phyloP scores from a whole-genome alignment of 371 early-diverging fungal genomes.

The Scutellospora calospora region DNA sequence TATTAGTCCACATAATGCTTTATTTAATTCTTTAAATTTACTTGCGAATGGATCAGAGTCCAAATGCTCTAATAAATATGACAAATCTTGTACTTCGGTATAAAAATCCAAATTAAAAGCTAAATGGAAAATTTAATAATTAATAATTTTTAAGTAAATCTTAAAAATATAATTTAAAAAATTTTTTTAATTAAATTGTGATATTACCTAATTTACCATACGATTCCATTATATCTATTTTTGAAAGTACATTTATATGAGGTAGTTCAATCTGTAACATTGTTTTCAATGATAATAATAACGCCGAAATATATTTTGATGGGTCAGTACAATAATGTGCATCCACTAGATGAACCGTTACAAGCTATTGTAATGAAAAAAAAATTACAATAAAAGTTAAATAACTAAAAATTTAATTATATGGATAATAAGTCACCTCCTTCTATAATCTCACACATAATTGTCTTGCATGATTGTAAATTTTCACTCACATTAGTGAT shows the following conservation, averaged over 20 bases:
- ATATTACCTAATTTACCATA: constrained; percentile 74
- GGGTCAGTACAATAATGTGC: constrained; percentile 94
- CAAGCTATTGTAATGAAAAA: constrained; percentile 65
- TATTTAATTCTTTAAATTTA: constrained; percentile 78
- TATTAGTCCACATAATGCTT: constrained; percentile 86
- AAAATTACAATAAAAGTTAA: not conserved
- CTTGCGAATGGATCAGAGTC: constrained; percentile 74
- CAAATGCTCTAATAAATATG: constrained; percentile 79
- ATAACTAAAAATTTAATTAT: not conserved
- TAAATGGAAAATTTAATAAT: constrained; percentile 43
- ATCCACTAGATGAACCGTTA: constrained; percentile 95
- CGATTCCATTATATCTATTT: constrained; percentile 90
- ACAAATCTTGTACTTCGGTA: constrained; percentile 92
- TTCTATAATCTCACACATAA: no score
- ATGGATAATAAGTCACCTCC: no score
- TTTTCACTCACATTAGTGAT: no score
- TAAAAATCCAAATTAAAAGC: constrained; percentile 93
- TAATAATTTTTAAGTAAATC: no score
- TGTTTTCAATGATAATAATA: constrained; percentile 83
- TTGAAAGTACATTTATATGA: constrained; percentile 95
- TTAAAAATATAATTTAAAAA: no score
- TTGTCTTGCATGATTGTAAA: no score
- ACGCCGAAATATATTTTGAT: constrained; percentile 92
- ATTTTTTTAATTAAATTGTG: not conserved
- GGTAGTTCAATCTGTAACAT: constrained; percentile 97